Evolutionary conservation across 2,329 filamentous ascomycete species (phyloP).

Genomic region (Didymella keratinophila): DNA sequence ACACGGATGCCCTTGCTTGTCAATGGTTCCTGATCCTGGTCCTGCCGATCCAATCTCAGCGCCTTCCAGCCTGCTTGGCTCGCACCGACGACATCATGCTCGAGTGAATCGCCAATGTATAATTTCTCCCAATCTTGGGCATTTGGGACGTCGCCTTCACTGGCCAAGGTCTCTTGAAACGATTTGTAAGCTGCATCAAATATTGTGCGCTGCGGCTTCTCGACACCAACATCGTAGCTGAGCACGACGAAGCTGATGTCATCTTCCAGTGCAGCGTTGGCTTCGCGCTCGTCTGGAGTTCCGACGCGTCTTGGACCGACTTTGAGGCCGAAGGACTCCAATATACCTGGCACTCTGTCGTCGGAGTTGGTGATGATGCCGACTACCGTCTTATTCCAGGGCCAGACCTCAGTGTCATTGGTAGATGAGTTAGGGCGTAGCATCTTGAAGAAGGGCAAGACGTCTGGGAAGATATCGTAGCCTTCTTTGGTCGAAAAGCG

Average conservation of each 20-base stretch:
- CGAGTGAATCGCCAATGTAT: conserved; percentile 63
- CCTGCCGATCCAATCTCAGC: conserved; percentile 53
- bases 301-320: conserved; percentile 47
- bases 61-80: conserved; percentile 58
- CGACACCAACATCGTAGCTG: conserved; percentile 68
- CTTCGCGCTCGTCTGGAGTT: conserved; percentile 23
- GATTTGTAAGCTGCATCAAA: conserved; percentile 63
- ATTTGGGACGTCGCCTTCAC: conserved; percentile 14
- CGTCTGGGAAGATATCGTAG: conserved; percentile 60
- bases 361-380: conserved; percentile 71
- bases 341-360: conserved; percentile 63
- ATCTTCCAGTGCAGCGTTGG: conserved; percentile 28
- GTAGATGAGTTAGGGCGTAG: conserved; percentile 42
- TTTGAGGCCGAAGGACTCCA: conserved; percentile 62
- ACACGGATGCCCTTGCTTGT: conserved; percentile 2
- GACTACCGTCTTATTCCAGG: conserved; percentile 55
- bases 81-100: conserved; percentile 61
- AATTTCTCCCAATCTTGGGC: conserved; percentile 51
- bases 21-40: neutral
- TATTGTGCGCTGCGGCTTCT: conserved; percentile 66
- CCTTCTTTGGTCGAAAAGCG: conserved; percentile 64
- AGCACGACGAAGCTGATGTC: conserved; percentile 67
- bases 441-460: conserved; percentile 55
- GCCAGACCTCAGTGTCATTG: conserved; percentile 32
- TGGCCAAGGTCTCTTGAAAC: conserved; percentile 46